Evolutionary conservation across 805 yeast genomes (phyloP), one percentile per base, ranked within the genome.

Genomic region (Vanderwaltozyma verrucispora): DNA sequence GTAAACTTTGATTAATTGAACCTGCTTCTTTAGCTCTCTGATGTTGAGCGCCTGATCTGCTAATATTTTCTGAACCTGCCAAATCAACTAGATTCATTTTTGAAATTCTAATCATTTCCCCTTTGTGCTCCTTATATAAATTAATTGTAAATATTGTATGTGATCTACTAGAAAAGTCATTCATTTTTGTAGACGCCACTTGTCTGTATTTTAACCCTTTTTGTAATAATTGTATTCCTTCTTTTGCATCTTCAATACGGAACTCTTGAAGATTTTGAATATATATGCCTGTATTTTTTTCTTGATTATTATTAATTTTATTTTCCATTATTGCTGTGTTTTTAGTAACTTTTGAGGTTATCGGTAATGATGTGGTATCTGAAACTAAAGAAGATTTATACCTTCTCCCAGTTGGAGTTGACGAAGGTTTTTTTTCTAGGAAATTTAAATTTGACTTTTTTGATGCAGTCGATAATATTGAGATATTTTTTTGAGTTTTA

Each of bases 1-100:
- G 62, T 36, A 89, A 65, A 58, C 94, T 81, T 59, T 86, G 95
- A 59, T 89, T 89, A 35, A 92, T 89, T 14, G 86, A 77, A 0
- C 96, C 96, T 0, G 97, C 96, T 55, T 89, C 98, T 47, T 87
- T 77, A 0, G 96, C 96, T 31, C 95, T 69, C 53, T 76, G 80
- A 47, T 82, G 77, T 18, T 75, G 68, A 0, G 96, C 95, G 3
- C 98, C 98, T 0, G 95, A 83, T 49, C 35, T 18, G 29, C 86
- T 67, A 37, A 89, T 80, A 54, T 88, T 88, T 56, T 89, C 98
- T 5, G 95, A 84, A 1, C 98, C 98, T 0, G 98, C 98, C 45
- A 89, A 67, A 63, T 89, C 98, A 5, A 92, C 97, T 39, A 89
- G 67, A 28, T 87, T 72, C 32, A 65, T 59, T 15, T 61, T 63